Evolutionary conservation across 805 yeast species (phyloP).

Genomic region (Saccharomycopsis schoenii): DNA sequence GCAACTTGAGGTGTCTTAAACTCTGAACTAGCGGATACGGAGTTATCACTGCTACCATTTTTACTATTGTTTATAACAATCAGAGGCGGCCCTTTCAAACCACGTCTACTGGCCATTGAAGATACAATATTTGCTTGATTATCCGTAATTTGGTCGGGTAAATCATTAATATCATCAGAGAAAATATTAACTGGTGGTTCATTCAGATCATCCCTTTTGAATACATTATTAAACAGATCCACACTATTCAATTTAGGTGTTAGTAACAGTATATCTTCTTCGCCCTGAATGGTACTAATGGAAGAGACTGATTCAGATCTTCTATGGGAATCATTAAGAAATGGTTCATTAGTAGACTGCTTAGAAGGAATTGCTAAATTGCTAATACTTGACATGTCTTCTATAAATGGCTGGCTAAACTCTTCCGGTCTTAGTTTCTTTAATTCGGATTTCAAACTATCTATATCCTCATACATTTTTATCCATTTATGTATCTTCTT

Average conservation of each 20-base stretch:
- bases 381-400: background rate
- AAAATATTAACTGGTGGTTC: background rate
- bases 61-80: background rate
- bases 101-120: constrained; percentile 1
- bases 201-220: background rate
- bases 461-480: constrained; percentile 33
- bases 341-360: background rate
- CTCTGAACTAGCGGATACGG: background rate
- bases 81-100: background rate
- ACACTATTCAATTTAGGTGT: background rate
- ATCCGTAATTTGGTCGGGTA: background rate
- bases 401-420: background rate
- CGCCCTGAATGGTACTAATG: background rate
- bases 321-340: background rate
- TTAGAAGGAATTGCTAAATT: background rate
- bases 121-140: background rate
- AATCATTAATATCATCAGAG: background rate
- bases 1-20: background rate
- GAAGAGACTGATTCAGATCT: background rate
- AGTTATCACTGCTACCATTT: background rate
- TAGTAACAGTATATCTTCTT: background rate
- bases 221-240: background rate
- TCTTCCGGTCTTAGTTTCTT: constrained; percentile 19
- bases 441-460: constrained; percentile 26
- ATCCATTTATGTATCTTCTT: constrained; percentile 36